Conservation (phyloP, 768 basidiomycete genomes). For the Suillus ampliporus region DNA sequence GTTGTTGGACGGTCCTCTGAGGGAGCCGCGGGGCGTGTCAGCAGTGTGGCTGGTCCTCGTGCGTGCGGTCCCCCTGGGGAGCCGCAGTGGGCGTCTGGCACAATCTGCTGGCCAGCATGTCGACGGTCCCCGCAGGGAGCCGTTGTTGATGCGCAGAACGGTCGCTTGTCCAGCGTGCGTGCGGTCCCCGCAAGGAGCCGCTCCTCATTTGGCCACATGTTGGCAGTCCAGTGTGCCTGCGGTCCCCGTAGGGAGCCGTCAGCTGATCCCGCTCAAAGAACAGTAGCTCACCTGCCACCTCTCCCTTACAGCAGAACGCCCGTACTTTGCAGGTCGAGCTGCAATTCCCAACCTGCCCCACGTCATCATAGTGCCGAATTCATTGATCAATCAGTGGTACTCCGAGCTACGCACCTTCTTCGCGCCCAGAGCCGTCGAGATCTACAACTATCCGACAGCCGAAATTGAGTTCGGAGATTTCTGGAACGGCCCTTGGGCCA, state of each 20-base stretch:
- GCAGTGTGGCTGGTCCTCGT: too few relatives aligned
- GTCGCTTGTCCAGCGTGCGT: too few relatives aligned
- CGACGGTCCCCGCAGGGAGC: too few relatives aligned
- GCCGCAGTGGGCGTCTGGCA: too few relatives aligned
- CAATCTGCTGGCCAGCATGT: too few relatives aligned
- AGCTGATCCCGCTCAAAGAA: neutral
- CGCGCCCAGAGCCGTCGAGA: neutral
- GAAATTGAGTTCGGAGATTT: neutral
- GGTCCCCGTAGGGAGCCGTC: neutral
- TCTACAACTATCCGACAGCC: neutral
- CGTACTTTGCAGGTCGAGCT: neutral
- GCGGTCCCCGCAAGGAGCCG: too few relatives aligned
- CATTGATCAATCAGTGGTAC: neutral
- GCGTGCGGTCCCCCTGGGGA: too few relatives aligned
- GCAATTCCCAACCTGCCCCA: conserved; percentile 3
- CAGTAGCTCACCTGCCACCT: neutral
- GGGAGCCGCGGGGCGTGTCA: too few relatives aligned
- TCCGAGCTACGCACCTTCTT: neutral
- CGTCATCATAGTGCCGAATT: neutral
- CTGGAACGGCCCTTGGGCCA: neutral
- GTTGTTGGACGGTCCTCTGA: neutral
- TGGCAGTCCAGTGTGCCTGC: too few relatives aligned
- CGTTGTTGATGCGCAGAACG: too few relatives aligned
- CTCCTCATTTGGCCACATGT: too few relatives aligned
- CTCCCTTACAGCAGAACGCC: neutral